A percentile compares a stretch with the other conserved stretches of the same genome.
Evolutionary conservation across 805 yeast species (phyloP).

Genomic region (Metschnikowia kunwiensis): DNA sequence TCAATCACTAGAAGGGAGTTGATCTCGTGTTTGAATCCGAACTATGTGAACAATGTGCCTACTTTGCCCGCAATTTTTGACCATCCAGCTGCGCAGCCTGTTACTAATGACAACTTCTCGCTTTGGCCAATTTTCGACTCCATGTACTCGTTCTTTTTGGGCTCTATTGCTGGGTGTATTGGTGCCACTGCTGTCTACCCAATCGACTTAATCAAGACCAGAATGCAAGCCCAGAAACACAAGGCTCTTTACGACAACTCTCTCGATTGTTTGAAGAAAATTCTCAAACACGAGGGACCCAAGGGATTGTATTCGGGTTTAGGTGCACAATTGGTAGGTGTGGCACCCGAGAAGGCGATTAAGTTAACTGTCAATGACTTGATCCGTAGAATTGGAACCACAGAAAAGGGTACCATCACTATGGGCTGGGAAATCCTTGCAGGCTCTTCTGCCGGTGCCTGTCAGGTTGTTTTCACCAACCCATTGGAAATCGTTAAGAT

Average conservation of each 20-base stretch:
- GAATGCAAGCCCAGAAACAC: conserved; percentile 94
- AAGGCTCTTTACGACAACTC: conserved; percentile 72
- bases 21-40: conserved; percentile 57
- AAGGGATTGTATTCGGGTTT: conserved; percentile 88
- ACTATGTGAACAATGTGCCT: conserved; percentile 35
- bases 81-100: conserved; percentile 41
- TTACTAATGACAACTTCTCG: conserved; percentile 38
- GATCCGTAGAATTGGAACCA: conserved; percentile 68
- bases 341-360: conserved; percentile 97
- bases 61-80: conserved; percentile 39
- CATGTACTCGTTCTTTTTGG: conserved; percentile 79
- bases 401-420: conserved; percentile 37
- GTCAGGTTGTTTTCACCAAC: conserved; percentile 94
- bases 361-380: conserved; percentile 92
- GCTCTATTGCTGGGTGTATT: conserved; percentile 94
- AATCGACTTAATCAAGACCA: conserved; percentile 90
- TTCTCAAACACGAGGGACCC: conserved; percentile 72
- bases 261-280: conserved; percentile 79
- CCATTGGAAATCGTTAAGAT: conserved; percentile 96
- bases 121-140: conserved; percentile 61
- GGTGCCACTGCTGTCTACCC: conserved; percentile 99
- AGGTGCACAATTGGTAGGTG: conserved; percentile 92
- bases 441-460: conserved; percentile 94
- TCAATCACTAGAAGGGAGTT: conserved; percentile 41
- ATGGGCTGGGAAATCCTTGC: conserved; percentile 73